Evolutionary conservation across 1,284 basidiomycete species (phyloP), one percentile per base, ranked within the genome.

Genomic region (Apiotrichum porosum): DNA sequence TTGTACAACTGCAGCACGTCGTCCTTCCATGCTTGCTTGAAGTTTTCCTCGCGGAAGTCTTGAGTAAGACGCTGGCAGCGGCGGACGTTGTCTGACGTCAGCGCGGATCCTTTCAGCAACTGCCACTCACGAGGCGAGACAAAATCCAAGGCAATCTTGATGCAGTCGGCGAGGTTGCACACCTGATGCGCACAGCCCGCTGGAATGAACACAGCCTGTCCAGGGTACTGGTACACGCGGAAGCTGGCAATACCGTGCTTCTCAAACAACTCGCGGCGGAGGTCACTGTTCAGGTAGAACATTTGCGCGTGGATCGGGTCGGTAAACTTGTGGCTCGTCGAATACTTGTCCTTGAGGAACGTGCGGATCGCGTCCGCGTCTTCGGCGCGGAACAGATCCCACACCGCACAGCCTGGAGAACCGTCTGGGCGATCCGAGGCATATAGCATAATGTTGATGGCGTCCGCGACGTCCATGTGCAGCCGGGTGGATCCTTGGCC

Each of bases 391-490:
- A 83, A 97, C 38, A 97, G 78, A 65, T 95, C 91, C 93, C 93
- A 97, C 0, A 84, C 86, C 0, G 93, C 93, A 55, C 81, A 85
- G 1, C 92, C 92, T 1, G 81, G 79, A 13, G 77, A 72, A 8
- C 84, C 85, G 56, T 86, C 81, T 0, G 79, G 75, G 4, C 79
- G 79, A 2, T 71, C 61, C 6, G 83, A 77, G 9, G 88, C 80
- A 67, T 83, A 83, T 9, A 88, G 80, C 86, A 97, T 90, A 59
- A 95, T 81, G 69, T 97, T 97, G 54, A 95, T 76, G 2, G 90
- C 91, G 63, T 97, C 92, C 0, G 92, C 90, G 79, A 94, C 90
- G 71, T 97, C 92, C 89, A 94, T 93, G 66, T 97, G 92, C 44
- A 97, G 70, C 39, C 89, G 78, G 3, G 93, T 97, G 46, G 65